Base-by-base conservation (phyloP, 768 basidiomycete genomes). In the Kwoniella mangroviensis region DNA sequence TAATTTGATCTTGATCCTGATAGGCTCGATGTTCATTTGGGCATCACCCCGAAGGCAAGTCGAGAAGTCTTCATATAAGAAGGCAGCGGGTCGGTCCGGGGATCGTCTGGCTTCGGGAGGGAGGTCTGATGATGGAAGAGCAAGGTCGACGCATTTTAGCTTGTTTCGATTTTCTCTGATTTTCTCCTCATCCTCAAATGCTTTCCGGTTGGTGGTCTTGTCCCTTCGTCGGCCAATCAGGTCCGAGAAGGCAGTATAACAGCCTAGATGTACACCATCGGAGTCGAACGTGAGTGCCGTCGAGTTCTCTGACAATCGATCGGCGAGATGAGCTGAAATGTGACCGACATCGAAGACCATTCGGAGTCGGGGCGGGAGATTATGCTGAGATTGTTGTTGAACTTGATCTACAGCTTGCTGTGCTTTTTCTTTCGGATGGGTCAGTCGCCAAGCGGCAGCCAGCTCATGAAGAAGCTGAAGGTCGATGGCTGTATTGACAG, bases 351-450 rank as follows among this genome's bases (percentile, higher is more conserved):
- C 71, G 13, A 80, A 58, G 21, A 74, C 79, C 53, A 74, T 56
- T 15, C 79, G 70, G n/a, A 80, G 15, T 34, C 79, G 63, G 34
- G 79, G 79, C 5, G 77, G 79, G 1, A 80, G 74, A 40, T 40
- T 26, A n/a, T 40, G 26, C 26, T 26, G 17, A 10, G 64, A 59
- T 19, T 49, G 28, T 24, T 64, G 13, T 28, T 58, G 21, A 34
- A 62, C 56, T 34, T 67, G 54, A 4, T 49, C 22, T 7, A 34
- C 28, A 28, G 21, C 45, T 43, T 59, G 17, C 5, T 40, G 19
- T 40, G 53, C 40, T 24, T 68, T 40, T 24, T 54, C 45, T 41
- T 55, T 52, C 7, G 73, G 73, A 26, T 60, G 68, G 54, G 51
- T 67, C 6, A 24, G n/a, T 21, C 34, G 28, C 59, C 70, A 68